Conservation (phyloP, 148 eudicot genomes). For the Polygonum maritimum region DNA sequence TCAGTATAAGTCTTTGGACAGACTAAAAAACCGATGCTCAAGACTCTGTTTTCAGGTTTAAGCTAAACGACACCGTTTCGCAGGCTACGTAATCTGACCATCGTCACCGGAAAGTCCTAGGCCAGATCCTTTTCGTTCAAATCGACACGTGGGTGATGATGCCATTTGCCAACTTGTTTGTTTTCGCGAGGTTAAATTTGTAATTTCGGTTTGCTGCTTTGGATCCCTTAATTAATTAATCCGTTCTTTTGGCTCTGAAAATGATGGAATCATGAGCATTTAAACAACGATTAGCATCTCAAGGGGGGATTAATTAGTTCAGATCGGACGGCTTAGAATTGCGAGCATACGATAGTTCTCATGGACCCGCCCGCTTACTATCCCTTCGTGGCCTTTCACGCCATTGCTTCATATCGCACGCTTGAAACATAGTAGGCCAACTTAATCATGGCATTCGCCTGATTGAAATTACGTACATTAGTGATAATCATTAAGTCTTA, state of each 20-base stretch:
- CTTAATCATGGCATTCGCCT: background rate
- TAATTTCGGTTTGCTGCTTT: background rate
- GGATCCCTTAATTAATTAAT: background rate
- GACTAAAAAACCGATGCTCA: background rate
- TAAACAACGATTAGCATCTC: background rate
- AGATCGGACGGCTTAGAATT: background rate
- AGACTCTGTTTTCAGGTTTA: background rate
- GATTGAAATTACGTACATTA: background rate
- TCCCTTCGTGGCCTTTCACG: background rate
- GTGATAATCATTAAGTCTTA: background rate
- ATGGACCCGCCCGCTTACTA: background rate
- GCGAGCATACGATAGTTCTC: background rate
- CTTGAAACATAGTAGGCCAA: background rate
- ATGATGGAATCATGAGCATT: constrained; percentile 8
- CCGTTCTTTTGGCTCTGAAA: background rate
- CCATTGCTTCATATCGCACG: background rate
- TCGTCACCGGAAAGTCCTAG: background rate
- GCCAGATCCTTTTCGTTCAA: background rate
- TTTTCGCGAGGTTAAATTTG: background rate
- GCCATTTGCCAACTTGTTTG: background rate
- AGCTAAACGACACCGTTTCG: background rate
- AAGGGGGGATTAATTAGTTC: background rate
- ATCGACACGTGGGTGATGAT: constrained; percentile 6
- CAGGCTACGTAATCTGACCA: background rate
- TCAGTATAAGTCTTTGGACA: background rate